Percentiles rank a stretch among this genome's conserved stretches.
Evolutionary conservation across 2,329 filamentous ascomycete genomes (phyloP).

Genomic region (Aspergillus sergii): DNA sequence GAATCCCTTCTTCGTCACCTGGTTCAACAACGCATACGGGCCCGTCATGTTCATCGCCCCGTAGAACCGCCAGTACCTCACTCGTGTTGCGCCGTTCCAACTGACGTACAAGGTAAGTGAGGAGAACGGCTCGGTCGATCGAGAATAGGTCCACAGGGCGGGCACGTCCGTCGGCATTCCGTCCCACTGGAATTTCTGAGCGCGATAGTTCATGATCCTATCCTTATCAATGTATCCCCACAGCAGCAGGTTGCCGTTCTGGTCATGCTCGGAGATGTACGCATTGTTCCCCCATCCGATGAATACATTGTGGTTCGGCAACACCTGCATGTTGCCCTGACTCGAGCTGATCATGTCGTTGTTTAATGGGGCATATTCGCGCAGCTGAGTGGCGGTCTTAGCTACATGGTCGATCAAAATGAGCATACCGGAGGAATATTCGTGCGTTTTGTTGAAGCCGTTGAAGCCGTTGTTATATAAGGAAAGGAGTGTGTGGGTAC

Average conservation of each 20-base stretch:
- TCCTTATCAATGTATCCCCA: conserved; percentile 39
- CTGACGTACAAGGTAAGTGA: conserved; percentile 41
- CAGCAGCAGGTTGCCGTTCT: conserved; percentile 40
- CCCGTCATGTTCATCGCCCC: conserved; percentile 33
- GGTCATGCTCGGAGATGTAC: conserved; percentile 43
- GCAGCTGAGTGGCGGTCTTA: conserved; percentile 38
- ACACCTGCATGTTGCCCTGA: conserved; percentile 43
- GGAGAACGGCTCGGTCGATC: conserved; percentile 26
- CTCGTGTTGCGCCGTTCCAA: conserved; percentile 46
- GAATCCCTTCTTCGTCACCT: conserved; percentile 39
- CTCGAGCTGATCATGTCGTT: conserved; percentile 36
- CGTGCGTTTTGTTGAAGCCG: conserved; percentile 42
- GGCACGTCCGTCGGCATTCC: conserved; percentile 44
- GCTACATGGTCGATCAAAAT: conserved; percentile 41
- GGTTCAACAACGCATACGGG: conserved; percentile 32
- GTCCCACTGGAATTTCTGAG: conserved; percentile 47
- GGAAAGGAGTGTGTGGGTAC: conserved; percentile 41
- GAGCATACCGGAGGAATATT: conserved; percentile 43
- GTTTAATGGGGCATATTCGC: conserved; percentile 32
- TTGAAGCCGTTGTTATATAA: conserved; percentile 48
- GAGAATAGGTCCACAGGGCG: conserved; percentile 44
- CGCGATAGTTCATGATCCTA: conserved; percentile 46
- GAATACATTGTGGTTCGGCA: conserved; percentile 41
- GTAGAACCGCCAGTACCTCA: conserved; percentile 40
- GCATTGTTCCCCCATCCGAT: conserved; percentile 48